Base-by-base conservation (phyloP, 768 basidiomycete species). In the Tulasnella calospora region DNA sequence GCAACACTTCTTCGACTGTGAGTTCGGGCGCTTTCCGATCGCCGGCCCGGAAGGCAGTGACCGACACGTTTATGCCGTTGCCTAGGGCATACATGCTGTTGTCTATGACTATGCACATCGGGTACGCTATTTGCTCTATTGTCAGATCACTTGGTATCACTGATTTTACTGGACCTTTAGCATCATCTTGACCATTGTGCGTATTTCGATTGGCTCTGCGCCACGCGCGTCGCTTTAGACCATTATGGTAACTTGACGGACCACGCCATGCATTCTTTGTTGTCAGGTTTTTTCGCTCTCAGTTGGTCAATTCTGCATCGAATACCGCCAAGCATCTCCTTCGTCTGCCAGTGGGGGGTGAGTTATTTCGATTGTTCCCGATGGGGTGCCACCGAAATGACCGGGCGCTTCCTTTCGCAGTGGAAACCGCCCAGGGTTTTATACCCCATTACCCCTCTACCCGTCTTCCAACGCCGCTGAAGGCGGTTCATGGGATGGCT, bases 41-140 rank as follows among this genome's bases (percentile, higher is more conserved):
- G 21, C 73, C 17, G 35, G 33, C 73, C 40, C 41, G 51, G 2
- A 30, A 51, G 35, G 35, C 36, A 47, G 36, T 44, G 33, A 21
- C 41, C 5, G 33, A 36, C 33, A 44, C 73, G 21, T 36, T 47
- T n/a, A 35, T 35, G n/a, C 44, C 23, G 33, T 71, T 70, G n/a
- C 8, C 21, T 47, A 78, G 76, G 76, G 27, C 69, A n/a, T 78
- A 78, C 46, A 78, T 78, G 76, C 76, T 78, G 13, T 15, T 78
- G 38, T 67, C 76, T 21, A 78, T 78, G 76, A 44, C 67, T 2
- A 27, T 78, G 44, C 61, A 78, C 44, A 30, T 78, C 41, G 76
- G 76, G 76, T 78, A 78, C n/a, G 76, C 51, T 61, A 27, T 51
- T 30, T 35, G 13, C 35, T 57, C 2, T 74, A 36, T 46, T 5